Conservation (phyloP, 2,329 filamentous ascomycete species). For the Xylariaceae sp. region DNA sequence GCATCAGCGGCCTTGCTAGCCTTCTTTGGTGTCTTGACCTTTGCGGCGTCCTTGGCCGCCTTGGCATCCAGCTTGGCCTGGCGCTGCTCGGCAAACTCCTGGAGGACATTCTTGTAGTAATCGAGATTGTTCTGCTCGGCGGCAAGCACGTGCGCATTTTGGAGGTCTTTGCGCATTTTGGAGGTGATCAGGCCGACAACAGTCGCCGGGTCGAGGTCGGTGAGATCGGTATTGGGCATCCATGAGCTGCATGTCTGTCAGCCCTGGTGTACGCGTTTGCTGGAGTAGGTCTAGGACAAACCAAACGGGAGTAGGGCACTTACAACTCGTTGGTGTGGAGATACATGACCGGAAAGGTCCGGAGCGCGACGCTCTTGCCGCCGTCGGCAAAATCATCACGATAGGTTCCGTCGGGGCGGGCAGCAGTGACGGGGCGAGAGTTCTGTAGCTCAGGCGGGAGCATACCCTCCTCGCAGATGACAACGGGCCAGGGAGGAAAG, state of each 20-base stretch:
- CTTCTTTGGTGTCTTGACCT: conserved; percentile 31
- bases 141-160: conserved; percentile 73
- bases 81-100: conserved; percentile 59
- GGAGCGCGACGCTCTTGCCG: conserved; percentile 75
- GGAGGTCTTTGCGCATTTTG: conserved; percentile 74
- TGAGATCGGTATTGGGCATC: conserved; percentile 78
- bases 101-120: conserved; percentile 76
- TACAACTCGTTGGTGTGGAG: conserved; percentile 94
- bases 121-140: conserved; percentile 68
- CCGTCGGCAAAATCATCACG: conserved; percentile 81
- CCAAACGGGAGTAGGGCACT: too few species aligned
- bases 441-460: conserved; percentile 71
- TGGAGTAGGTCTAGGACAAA: too few species aligned
- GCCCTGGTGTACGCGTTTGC: too few species aligned
- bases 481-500: conserved; percentile 87
- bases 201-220: conserved; percentile 66
- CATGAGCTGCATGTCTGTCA: conserved; percentile 64
- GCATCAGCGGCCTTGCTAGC: conserved; percentile 37
- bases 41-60: conserved; percentile 21
- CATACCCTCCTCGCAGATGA: conserved; percentile 93
- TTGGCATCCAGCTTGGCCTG: conserved; percentile 46
- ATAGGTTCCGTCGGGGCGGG: conserved; percentile 75
- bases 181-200: conserved; percentile 61
- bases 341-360: conserved; percentile 94
- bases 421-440: conserved; percentile 76